These are phyloP conservation scores for Fraxinus excelsior DNA, from an alignment of 257 asterid genomes.

Conservation along the genomic window DNA sequence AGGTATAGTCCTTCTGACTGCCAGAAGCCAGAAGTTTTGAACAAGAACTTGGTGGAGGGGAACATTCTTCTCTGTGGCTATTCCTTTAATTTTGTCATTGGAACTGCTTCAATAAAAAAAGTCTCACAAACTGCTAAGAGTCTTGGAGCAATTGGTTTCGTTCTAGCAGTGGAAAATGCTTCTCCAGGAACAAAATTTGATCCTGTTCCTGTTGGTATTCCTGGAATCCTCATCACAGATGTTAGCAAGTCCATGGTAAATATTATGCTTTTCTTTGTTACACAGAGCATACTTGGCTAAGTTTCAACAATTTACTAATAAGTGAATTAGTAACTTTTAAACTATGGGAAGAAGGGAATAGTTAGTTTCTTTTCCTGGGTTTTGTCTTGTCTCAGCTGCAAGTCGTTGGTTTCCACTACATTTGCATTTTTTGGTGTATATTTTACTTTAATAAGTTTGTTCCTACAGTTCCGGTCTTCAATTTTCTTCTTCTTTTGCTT, in stretches of 20 bases:
- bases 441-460: neutral
- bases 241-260: constrained; percentile 71
- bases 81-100: constrained; percentile 87
- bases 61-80: constrained; percentile 97
- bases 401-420: neutral
- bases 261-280: constrained; percentile 4
- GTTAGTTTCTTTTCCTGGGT: neutral
- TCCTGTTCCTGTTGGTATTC: constrained; percentile 83
- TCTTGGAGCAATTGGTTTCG: constrained; percentile 95
- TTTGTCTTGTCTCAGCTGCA: neutral
- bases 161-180: constrained; percentile 92
- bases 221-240: constrained; percentile 88
- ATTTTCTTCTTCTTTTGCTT: neutral
- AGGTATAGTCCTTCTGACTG: constrained; percentile 81
- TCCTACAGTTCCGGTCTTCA: neutral
- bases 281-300: neutral
- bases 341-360: neutral
- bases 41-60: constrained; percentile 84
- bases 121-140: constrained; percentile 80
- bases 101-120: constrained; percentile 82
- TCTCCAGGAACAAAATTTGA: constrained; percentile 92
- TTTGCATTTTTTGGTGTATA: neutral
- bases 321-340: neutral
- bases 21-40: constrained; percentile 90
- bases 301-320: neutral